Evolutionary conservation across 768 basidiomycete genomes (phyloP).

Genomic region (Suillus subalutaceus): DNA sequence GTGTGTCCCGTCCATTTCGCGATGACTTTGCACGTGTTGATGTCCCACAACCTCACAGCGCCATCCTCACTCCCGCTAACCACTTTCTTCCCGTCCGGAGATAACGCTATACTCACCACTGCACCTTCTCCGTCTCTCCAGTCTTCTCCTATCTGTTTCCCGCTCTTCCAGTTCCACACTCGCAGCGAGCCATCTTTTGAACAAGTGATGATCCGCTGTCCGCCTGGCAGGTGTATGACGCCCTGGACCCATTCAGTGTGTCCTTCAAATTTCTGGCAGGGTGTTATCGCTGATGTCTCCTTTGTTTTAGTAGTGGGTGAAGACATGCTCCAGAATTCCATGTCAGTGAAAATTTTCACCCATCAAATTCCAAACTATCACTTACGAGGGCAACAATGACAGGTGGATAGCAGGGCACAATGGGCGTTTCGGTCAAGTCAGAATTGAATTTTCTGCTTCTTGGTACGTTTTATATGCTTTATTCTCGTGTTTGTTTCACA

Average conservation of each 20-base stretch:
- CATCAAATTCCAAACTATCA: too few relatives aligned
- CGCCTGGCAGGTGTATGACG: not conserved
- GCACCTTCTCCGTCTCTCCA: not conserved
- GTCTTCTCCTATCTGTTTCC: not conserved
- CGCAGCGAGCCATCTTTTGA: not conserved
- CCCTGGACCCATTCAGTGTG: rapidly evolving
- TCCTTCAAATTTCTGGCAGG: not conserved
- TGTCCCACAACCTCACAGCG: not conserved
- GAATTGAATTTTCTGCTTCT: too few relatives aligned
- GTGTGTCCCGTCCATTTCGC: not conserved
- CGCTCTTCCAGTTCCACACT: not conserved
- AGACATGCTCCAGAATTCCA: not conserved
- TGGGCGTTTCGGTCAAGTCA: not conserved
- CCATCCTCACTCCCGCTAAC: not conserved
- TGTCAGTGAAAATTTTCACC: not conserved
- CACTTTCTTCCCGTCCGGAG: not conserved
- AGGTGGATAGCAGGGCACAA: not conserved
- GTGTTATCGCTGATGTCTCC: not conserved
- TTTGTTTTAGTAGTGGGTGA: not conserved
- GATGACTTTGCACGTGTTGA: not conserved
- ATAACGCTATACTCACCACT: not conserved
- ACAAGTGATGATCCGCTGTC: not conserved
- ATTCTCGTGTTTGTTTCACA: too few relatives aligned
- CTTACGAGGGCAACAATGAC: not conserved
- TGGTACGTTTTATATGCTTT: too few relatives aligned